Evolutionary conservation across 495 filamentous ascomycete genomes (phyloP).

Genomic region (Penicillium alfredii): DNA sequence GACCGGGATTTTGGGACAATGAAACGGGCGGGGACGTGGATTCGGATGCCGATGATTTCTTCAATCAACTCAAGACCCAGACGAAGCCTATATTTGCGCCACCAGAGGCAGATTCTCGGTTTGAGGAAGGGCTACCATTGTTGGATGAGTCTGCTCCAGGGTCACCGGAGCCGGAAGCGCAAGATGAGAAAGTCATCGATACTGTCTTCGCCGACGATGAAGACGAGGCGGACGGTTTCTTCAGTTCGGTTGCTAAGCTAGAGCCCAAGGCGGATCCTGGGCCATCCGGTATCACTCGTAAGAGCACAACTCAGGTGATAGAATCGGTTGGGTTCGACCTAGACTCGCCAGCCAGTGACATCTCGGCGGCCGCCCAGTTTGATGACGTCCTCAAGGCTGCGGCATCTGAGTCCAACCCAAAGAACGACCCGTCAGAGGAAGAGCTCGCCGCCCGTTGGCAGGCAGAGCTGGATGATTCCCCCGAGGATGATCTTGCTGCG

Average conservation of each 20-base stretch:
- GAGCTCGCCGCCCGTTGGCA: conserved; percentile 80
- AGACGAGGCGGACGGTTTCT: conserved; percentile 36
- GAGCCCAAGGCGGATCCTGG: conserved; percentile 8
- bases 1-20: conserved; percentile 28
- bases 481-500: conserved; percentile 62
- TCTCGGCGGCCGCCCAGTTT: conserved; percentile 28
- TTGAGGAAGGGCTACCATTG: conserved; percentile 43
- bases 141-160: conserved; percentile 26
- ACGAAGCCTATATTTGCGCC: conserved; percentile 43
- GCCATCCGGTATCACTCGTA: conserved; percentile 33
- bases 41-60: conserved; percentile 43
- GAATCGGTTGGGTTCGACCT: conserved; percentile 23
- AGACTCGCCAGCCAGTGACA: conserved; percentile 28
- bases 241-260: conserved; percentile 21
- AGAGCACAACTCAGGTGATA: conserved; percentile 40
- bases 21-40: conserved; percentile 26
- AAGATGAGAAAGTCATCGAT: conserved; percentile 15
- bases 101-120: conserved; percentile 41
- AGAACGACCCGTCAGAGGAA: conserved; percentile 35
- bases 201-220: conserved; percentile 34
- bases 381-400: conserved; percentile 28
- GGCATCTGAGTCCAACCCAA: conserved; percentile 17
- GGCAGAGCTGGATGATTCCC: conserved; percentile 60
- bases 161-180: conserved; percentile 14
- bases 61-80: conserved; percentile 44